Evolutionary conservation across 75 land plant genomes (phyloP).

Genomic region (Sequoia sempervirens): DNA sequence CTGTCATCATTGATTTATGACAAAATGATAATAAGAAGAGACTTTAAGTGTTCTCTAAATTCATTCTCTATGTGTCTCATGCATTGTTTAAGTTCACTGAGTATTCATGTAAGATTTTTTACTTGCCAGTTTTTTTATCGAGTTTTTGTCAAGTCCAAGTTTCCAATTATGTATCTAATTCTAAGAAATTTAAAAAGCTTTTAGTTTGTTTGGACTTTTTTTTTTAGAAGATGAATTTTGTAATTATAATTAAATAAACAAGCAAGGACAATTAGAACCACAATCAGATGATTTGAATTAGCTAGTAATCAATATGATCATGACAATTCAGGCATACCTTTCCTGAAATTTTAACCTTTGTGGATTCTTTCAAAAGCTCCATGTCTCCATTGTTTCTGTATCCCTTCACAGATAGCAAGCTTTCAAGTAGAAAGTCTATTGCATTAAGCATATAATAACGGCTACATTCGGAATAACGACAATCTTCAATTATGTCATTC

Average conservation of each 20-base stretch:
- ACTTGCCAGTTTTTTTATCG: no score
- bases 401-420: constrained; percentile 3
- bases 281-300: background rate
- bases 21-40: no score
- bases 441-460: constrained; percentile 24
- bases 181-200: background rate
- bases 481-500: constrained; percentile 10
- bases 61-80: no score
- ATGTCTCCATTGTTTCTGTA: background rate
- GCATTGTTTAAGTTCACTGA: no score
- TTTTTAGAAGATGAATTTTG: background rate
- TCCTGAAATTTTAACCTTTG: background rate
- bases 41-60: no score
- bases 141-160: no score
- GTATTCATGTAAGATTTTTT: no score
- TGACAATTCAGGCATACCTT: background rate
- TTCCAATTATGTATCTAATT: no score
- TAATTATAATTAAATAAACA: background rate
- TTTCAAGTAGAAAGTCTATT: constrained; percentile 25
- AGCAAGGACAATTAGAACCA: background rate
- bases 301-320: background rate
- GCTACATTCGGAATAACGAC: constrained; percentile 19
- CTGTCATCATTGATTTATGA: no score
- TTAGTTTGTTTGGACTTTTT: background rate
- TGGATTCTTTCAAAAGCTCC: background rate